These are phyloP conservation scores for Parastagonospora nodorum DNA, from an alignment of 2,329 filamentous ascomycete species.

Conservation along the genomic window DNA sequence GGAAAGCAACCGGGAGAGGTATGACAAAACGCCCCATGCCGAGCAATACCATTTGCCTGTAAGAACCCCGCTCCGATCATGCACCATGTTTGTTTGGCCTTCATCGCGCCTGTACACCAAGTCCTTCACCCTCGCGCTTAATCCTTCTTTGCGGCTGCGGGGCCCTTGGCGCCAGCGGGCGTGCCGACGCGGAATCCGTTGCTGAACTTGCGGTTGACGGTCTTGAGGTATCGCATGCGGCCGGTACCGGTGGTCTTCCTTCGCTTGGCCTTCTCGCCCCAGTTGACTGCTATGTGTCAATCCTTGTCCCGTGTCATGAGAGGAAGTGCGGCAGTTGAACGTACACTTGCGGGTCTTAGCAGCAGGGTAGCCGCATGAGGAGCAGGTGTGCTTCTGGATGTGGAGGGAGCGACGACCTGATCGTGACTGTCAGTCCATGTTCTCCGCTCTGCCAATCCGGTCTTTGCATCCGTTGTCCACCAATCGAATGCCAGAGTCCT, in stretches of 20 bases:
- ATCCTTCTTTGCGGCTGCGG: conserved; percentile 43
- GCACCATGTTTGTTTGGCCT: conserved; percentile 31
- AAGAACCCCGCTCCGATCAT: conserved; percentile 39
- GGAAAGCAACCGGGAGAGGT: conserved; percentile 41
- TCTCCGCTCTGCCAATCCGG: conserved; percentile 1
- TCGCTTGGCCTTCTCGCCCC: conserved; percentile 99
- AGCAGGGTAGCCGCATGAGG: conserved; percentile 93
- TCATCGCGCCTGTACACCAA: conserved; percentile 30
- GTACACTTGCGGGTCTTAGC: conserved; percentile 99
- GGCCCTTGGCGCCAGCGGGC: conserved; percentile 81
- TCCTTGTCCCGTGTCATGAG: conserved; percentile 10
- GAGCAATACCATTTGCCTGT: conserved; percentile 44
- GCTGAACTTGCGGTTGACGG: conserved; percentile 89
- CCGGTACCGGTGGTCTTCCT: conserved; percentile 99
- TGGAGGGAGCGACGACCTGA: conserved; percentile 94
- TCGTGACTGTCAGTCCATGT: conserved; percentile 41
- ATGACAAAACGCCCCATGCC: conserved; percentile 46
- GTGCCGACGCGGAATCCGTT: conserved; percentile 95
- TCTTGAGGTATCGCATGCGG: conserved; percentile 94
- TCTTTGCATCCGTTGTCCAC: not conserved
- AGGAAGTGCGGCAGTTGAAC: conserved; percentile 51
- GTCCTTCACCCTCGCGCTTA: conserved; percentile 15
- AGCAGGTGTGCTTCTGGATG: conserved; percentile 99
- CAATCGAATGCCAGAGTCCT: conserved; percentile 2
- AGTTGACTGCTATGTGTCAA: conserved; percentile 76